Evolutionary conservation across 164 flowering plant genomes (phyloP), one percentile per base, ranked within the genome.

Genomic region (Macadamia tetraphylla): DNA sequence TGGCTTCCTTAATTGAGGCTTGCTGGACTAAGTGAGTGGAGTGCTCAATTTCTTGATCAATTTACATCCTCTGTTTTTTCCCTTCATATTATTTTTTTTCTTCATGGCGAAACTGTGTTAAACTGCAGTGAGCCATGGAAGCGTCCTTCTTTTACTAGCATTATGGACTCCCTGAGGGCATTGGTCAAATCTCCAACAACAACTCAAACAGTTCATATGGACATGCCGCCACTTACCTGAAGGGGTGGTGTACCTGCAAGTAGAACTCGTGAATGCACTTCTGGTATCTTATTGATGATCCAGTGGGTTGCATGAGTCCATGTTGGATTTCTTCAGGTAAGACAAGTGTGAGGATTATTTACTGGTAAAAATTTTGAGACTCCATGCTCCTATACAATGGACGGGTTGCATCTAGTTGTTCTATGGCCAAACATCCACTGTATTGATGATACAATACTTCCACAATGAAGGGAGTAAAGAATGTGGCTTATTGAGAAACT

Each of bases 111-210:
- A 55, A 15, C 40, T 9, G 30, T 60, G 32, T 62, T 53, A 12
- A n/a, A 62, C 52, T 83, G 79, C 89, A 92, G 98, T 68, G 96
- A 92, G 64, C 89, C 98, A 3, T 85, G 92, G 94, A 85, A 82
- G 64, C 88, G 98, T 8, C 98, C 98, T 29, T 88, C 96, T 42
- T 92, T 92, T 71, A 69, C 85, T 53, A 81, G 65, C 64, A 82
- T 92, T 71, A 87, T 92, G 98, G 92, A 87, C 48, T 68, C 79
- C 29, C 73, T 92, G 83, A 86, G 71, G 73, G 75, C 85, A 29
- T 62, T 90, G 77, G 83, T 83, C 32, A 88, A 88, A 75, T 66
- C 86, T 48, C 71, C n/a, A n/a, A n/a, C 87, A 10, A 59, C 78
- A 6, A 74, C 89, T 73, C 86, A 78, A 69, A 77, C 84, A 56